Percentiles rank a stretch among this genome's conserved stretches.
These are phyloP conservation scores for Cryptococcus sp. DNA, from an alignment of 1,284 basidiomycete species.

Conservation along the genomic window DNA sequence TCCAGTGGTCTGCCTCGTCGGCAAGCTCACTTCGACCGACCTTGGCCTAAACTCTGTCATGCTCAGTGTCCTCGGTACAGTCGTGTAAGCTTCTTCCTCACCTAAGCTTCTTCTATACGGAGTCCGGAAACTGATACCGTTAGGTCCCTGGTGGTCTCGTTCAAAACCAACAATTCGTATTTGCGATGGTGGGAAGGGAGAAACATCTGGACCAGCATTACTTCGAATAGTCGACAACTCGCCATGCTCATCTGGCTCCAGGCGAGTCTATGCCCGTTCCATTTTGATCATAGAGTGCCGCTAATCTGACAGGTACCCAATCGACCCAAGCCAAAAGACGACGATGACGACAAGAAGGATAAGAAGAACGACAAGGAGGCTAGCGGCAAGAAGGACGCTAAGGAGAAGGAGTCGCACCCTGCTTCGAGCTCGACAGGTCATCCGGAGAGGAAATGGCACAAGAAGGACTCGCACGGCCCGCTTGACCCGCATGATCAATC, in stretches of 20 bases:
- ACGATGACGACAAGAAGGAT: conserved; percentile 5
- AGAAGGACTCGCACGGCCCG: not conserved
- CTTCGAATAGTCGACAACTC: conserved; percentile 23
- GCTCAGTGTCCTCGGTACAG: conserved; percentile 28
- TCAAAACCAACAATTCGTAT: conserved; percentile 35
- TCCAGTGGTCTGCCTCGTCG: conserved; percentile 28
- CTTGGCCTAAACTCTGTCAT: conserved; percentile 24
- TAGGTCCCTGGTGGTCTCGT: conserved; percentile 31
- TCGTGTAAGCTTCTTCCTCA: conserved; percentile 21
- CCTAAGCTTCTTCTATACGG: too few species aligned
- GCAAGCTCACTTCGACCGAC: conserved; percentile 16
- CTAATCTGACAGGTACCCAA: not conserved
- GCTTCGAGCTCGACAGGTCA: not conserved
- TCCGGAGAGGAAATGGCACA: conserved; percentile 5
- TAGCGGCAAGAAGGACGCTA: conserved; percentile 2
- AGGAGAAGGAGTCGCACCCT: not conserved
- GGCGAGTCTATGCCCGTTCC: conserved; percentile 11
- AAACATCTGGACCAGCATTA: conserved; percentile 29
- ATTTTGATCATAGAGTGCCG: not conserved
- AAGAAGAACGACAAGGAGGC: conserved; percentile 8
- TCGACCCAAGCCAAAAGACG: not conserved
- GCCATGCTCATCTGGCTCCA: conserved; percentile 30
- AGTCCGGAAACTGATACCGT: too few species aligned
- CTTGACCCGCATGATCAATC: not conserved
- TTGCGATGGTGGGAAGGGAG: conserved; percentile 33